A percentile compares a stretch with the other conserved stretches of the same genome.
phyloP scores from a whole-genome alignment of 306 rosid genomes.

The Mimosa bimucronata region DNA sequence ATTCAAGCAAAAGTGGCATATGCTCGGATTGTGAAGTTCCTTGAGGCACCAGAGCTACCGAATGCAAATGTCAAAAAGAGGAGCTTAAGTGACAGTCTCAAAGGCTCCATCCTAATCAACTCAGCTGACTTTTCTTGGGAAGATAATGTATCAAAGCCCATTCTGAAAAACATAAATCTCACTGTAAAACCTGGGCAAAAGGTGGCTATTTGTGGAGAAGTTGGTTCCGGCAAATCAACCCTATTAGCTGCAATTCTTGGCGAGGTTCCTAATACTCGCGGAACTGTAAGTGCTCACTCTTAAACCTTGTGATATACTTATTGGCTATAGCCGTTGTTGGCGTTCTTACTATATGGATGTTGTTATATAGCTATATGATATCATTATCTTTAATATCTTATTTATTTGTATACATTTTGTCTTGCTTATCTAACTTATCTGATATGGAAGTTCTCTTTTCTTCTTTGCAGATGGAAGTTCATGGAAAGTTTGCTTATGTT shows the following conservation, averaged over 20 bases:
- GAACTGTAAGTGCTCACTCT: conserved; percentile 54
- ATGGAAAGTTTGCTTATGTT: conserved; percentile 82
- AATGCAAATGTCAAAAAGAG: conserved; percentile 43
- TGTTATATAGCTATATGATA: too few relatives aligned
- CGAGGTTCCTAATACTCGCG: conserved; percentile 68
- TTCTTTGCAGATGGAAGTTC: conserved; percentile 62
- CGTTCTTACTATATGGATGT: too few relatives aligned
- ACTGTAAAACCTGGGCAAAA: conserved; percentile 65
- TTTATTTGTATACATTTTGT: too few relatives aligned
- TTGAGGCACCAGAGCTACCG: conserved; percentile 76
- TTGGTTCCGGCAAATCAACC: conserved; percentile 92
- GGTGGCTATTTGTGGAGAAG: conserved; percentile 92
- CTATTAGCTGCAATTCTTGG: conserved; percentile 82
- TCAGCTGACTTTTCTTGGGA: conserved; percentile 82
- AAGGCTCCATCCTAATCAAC: conserved; percentile 50
- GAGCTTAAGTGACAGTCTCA: conserved; percentile 30
- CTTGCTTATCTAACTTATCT: neutral
- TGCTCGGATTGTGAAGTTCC: conserved; percentile 65
- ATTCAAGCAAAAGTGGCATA: conserved; percentile 89
- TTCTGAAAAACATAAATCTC: conserved; percentile 63
- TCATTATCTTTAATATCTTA: too few relatives aligned
- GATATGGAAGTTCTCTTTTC: conserved; percentile 28
- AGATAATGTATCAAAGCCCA: conserved; percentile 56
- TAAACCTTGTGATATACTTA: neutral
- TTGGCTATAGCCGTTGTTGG: too few relatives aligned